phyloP scores from a whole-genome alignment of 352 stramenopile genomes.

The Phytophthora ohioensis region DNA sequence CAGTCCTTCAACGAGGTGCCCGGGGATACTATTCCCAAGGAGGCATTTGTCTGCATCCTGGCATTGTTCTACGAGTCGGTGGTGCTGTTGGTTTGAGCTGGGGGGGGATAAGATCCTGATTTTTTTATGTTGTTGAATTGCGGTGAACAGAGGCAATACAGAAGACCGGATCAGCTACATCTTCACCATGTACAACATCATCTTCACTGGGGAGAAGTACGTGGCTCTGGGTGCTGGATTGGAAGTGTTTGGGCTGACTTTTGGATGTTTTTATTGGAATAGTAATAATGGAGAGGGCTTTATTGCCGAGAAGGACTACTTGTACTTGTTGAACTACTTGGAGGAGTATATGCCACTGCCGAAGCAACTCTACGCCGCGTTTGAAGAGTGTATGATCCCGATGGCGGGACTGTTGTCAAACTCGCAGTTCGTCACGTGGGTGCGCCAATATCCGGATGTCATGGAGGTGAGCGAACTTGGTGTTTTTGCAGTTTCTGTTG shows the following conservation, averaged over 20 bases:
- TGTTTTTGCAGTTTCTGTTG: not conserved
- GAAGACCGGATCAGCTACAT: constrained; percentile 90
- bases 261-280: constrained; percentile 8
- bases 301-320: constrained; percentile 77
- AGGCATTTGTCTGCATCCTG: constrained; percentile 80
- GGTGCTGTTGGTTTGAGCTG: not conserved
- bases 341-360: constrained; percentile 69
- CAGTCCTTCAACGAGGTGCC: constrained; percentile 65
- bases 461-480: constrained; percentile 57
- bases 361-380: constrained; percentile 78
- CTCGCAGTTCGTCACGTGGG: constrained; percentile 79
- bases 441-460: constrained; percentile 68
- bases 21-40: constrained; percentile 69
- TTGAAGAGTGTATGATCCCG: constrained; percentile 76
- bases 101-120: constrained; percentile 20
- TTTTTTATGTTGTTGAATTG: constrained; percentile 20
- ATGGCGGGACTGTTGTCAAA: constrained; percentile 63
- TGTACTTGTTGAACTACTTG: constrained; percentile 75
- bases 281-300: constrained; percentile 59
- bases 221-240: constrained; percentile 3
- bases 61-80: constrained; percentile 80
- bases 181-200: constrained; percentile 88
- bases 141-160: constrained; percentile 72
- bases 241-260: constrained; percentile 1
- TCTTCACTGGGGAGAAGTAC: constrained; percentile 74